Conservation (phyloP, 441 rosid species). For the Rhodomyrtus psidioides region DNA sequence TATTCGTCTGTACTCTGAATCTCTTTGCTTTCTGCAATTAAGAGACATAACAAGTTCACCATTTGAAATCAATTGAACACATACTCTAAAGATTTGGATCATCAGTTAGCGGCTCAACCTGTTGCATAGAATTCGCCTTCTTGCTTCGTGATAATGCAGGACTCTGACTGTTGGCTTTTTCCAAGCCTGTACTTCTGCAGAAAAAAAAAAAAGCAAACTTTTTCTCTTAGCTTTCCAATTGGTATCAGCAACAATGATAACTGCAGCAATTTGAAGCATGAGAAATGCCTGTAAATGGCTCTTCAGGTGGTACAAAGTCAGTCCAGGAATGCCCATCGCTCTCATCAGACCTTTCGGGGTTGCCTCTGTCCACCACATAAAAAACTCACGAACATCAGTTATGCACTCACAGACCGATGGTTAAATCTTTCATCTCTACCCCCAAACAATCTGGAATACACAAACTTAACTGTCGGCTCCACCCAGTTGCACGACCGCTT, state of each 20-base stretch:
- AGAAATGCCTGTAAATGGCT: conserved; percentile 82
- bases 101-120: not conserved
- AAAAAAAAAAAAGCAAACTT: conserved; percentile 4
- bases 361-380: conserved; percentile 54
- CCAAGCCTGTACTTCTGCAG: conserved; percentile 89
- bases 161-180: conserved; percentile 49
- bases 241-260: not conserved
- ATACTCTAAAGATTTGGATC: not conserved
- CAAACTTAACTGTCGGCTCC: conserved; percentile 75
- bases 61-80: not conserved
- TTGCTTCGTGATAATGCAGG: conserved; percentile 32
- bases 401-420: not conserved
- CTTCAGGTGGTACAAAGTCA: conserved; percentile 95
- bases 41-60: conserved; percentile 8
- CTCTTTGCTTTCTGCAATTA: conserved; percentile 53
- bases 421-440: not conserved
- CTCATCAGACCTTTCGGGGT: conserved; percentile 93
- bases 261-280: not conserved
- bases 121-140: conserved; percentile 31
- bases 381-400: not conserved
- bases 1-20: conserved; percentile 29
- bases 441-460: not conserved
- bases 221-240: not conserved
- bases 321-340: conserved; percentile 78
- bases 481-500: conserved; percentile 74